phyloP scores from a whole-genome alignment of 2,329 filamentous ascomycete species.

The Venturia aucupariae region DNA sequence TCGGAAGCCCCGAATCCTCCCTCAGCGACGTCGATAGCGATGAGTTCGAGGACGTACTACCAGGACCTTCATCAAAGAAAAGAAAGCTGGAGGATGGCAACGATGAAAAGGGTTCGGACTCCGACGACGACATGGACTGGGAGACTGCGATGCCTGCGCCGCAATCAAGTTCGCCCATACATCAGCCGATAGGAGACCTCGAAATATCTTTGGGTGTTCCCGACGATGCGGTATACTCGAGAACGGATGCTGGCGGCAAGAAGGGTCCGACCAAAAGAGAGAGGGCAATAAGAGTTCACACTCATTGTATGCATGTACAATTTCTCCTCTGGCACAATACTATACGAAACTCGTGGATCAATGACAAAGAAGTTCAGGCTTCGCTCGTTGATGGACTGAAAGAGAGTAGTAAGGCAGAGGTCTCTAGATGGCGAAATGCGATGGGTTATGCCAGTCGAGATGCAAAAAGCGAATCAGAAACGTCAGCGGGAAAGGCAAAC shows the following conservation, averaged over 20 bases:
- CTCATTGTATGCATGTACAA: conserved; percentile 85
- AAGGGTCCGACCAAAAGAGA: conserved; percentile 84
- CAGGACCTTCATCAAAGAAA: conserved; percentile 25
- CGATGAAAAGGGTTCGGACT: conserved; percentile 55
- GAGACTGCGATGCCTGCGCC: conserved; percentile 41
- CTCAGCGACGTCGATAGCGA: conserved; percentile 28
- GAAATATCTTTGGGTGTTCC: conserved; percentile 15
- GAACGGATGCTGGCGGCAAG: conserved; percentile 45
- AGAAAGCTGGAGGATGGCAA: conserved; percentile 37
- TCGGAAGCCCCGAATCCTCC: neutral
- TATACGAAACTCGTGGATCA: conserved; percentile 73
- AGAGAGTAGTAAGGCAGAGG: conserved; percentile 57
- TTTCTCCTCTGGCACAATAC: conserved; percentile 84
- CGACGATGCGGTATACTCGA: conserved; percentile 25
- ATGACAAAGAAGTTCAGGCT: conserved; percentile 65
- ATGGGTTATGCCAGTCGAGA: conserved; percentile 47
- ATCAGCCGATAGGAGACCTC: conserved; percentile 18
- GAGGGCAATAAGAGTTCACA: conserved; percentile 63
- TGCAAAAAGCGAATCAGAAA: conserved; percentile 19
- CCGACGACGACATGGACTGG: conserved; percentile 52
- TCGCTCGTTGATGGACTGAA: conserved; percentile 67
- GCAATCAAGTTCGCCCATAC: neutral
- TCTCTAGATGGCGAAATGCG: conserved; percentile 63
- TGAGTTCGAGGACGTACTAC: conserved; percentile 41
- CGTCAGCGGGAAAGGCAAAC: conserved; percentile 34